Conservation (phyloP, 2,329 filamentous ascomycete species). For the Pseudocercospora fuligena region DNA sequence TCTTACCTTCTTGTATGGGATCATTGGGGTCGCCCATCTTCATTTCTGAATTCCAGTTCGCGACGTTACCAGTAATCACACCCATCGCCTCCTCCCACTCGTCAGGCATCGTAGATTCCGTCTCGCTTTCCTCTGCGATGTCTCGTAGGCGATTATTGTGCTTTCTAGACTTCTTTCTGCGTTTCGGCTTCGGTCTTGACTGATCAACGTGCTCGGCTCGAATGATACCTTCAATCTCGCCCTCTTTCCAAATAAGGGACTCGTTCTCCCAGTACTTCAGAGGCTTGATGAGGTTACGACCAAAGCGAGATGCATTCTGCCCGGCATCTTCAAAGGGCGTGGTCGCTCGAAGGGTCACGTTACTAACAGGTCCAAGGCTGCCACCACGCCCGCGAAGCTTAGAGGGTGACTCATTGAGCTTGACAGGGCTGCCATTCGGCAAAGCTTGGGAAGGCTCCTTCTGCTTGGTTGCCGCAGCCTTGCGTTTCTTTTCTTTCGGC, state of each 20-base stretch:
- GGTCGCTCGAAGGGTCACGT: slow-evolving; percentile 43
- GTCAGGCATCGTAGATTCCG: slow-evolving; percentile 62
- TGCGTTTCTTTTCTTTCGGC: slow-evolving; percentile 26
- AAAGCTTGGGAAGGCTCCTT: slow-evolving; percentile 8
- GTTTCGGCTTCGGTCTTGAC: slow-evolving; percentile 33
- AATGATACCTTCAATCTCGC: slow-evolving; percentile 76
- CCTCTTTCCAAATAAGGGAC: slow-evolving; percentile 69
- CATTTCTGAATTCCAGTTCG: slow-evolving; percentile 55
- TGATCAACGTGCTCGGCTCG: slow-evolving; percentile 67
- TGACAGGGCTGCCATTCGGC: slow-evolving; percentile 29
- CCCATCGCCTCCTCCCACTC: slow-evolving; percentile 75
- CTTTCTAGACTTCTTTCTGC: slow-evolving; percentile 42
- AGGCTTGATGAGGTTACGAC: slow-evolving; percentile 76
- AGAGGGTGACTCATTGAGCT: slow-evolving; percentile 29
- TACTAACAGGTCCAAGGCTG: slow-evolving; percentile 40
- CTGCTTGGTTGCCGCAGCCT: slow-evolving; percentile 20
- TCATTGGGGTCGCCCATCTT: slow-evolving; percentile 43
- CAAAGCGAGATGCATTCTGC: slow-evolving; percentile 72
- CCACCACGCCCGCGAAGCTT: slow-evolving; percentile 26
- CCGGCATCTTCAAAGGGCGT: slow-evolving; percentile 55
- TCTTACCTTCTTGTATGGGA: slow-evolving; percentile 48
- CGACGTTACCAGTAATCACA: slow-evolving; percentile 65
- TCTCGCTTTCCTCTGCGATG: slow-evolving; percentile 50
- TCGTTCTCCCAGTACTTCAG: slow-evolving; percentile 89
- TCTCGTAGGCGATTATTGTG: slow-evolving; percentile 40